Conservation (phyloP, 495 filamentous ascomycete genomes). For the Umbilicaria muhlenbergii region DNA sequence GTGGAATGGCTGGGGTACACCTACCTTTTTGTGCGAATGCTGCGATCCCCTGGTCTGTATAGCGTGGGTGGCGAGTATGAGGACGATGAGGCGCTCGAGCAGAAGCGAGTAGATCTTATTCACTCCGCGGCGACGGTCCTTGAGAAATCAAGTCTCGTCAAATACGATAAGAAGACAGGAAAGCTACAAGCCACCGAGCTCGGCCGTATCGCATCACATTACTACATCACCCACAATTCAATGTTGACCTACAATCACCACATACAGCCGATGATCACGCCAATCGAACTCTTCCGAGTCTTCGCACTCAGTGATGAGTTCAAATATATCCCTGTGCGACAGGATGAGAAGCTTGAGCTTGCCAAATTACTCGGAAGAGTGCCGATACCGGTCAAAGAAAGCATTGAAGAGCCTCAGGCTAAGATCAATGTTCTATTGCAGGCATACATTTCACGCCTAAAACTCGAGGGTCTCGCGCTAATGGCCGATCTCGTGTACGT, state of each 20-base stretch:
- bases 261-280: slow-evolving; percentile 79
- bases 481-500: slow-evolving; percentile 99
- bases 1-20: slow-evolving; percentile 99
- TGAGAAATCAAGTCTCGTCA: slow-evolving; percentile 74
- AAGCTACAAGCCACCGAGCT: slow-evolving; percentile 85
- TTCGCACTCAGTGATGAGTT: slow-evolving; percentile 97
- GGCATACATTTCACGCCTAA: slow-evolving; percentile 89
- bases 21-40: slow-evolving; percentile 95
- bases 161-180: slow-evolving; percentile 90
- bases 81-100: slow-evolving; percentile 78
- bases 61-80: slow-evolving; percentile 93
- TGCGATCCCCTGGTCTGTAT: slow-evolving; percentile 88
- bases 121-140: slow-evolving; percentile 84
- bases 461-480: slow-evolving; percentile 82
- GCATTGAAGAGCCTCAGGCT: slow-evolving; percentile 88
- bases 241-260: slow-evolving; percentile 96
- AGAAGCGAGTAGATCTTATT: slow-evolving; percentile 90
- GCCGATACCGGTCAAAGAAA: slow-evolving; percentile 92
- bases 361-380: slow-evolving; percentile 81
- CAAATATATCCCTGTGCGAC: slow-evolving; percentile 95
- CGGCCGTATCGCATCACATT: slow-evolving; percentile 88
- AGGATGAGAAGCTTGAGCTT: slow-evolving; percentile 94
- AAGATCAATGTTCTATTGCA: slow-evolving; percentile 99
- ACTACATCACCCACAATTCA: slow-evolving; percentile 92
- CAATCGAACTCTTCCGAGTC: slow-evolving; percentile 92